Conservation (phyloP, 139 green algal species). For the Monoraphidium neglectum region DNA sequence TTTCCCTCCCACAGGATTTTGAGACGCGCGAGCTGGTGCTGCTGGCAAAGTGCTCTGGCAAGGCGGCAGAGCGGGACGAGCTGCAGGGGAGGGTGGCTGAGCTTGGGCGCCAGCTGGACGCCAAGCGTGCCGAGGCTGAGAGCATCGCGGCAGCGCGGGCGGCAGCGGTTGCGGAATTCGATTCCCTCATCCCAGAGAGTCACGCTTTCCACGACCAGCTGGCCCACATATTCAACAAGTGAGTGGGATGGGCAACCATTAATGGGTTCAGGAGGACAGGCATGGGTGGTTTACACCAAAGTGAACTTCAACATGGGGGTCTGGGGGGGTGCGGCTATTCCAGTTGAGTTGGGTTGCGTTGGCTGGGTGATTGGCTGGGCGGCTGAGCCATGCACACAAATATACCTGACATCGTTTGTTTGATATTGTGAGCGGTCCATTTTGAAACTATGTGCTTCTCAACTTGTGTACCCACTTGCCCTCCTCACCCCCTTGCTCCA, state of each 20-base stretch:
- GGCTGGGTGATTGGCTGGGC: background rate
- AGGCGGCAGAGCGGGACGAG: slow-evolving; percentile 65
- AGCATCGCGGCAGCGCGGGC: background rate
- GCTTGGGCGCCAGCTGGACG: slow-evolving; percentile 50
- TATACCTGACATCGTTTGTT: too few species aligned
- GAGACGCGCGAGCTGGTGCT: slow-evolving; percentile 70
- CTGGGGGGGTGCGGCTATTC: too few species aligned
- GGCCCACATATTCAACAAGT: slow-evolving; percentile 65
- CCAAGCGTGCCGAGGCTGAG: slow-evolving; percentile 38
- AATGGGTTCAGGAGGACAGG: too few species aligned
- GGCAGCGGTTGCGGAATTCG: slow-evolving; percentile 52
- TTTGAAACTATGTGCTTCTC: too few species aligned
- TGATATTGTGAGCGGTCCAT: background rate
- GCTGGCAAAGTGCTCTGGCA: slow-evolving; percentile 52
- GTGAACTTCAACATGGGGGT: too few species aligned
- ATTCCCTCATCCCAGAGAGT: slow-evolving; percentile 52
- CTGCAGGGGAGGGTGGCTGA: slow-evolving; percentile 52
- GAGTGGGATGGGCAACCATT: too few species aligned
- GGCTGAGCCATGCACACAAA: background rate
- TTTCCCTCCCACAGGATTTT: slow-evolving; percentile 77
- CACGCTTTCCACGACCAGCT: slow-evolving; percentile 67
- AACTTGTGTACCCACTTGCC: too few species aligned
- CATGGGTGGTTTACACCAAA: too few species aligned
- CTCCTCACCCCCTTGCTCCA: too few species aligned
- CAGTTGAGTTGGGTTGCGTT: too few species aligned